These are phyloP conservation scores for Phytopythium aichiense DNA, from an alignment of 352 stramenopile genomes.

Conservation along the genomic window DNA sequence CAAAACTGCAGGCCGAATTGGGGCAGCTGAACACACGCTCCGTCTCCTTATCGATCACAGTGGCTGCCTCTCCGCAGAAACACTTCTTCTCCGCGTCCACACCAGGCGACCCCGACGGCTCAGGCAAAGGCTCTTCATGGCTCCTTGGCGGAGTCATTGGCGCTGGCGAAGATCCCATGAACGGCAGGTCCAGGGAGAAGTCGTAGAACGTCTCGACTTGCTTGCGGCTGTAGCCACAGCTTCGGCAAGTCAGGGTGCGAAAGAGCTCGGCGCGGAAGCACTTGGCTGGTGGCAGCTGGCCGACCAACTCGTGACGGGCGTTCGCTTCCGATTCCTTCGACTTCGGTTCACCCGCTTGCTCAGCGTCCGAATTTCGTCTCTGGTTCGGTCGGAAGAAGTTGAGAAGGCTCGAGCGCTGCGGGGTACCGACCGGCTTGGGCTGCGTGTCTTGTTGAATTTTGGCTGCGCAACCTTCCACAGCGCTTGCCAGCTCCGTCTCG, in stretches of 20 bases:
- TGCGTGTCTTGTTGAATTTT: conserved; percentile 12
- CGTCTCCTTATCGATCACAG: conserved; percentile 24
- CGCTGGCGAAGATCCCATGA: conserved; percentile 18
- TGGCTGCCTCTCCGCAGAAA: conserved; percentile 49
- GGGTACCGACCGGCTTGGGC: neutral
- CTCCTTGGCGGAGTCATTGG: too few species aligned
- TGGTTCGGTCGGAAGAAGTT: conserved; percentile 45
- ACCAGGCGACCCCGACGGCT: neutral
- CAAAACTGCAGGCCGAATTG: conserved; percentile 59
- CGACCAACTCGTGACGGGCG: conserved; percentile 38
- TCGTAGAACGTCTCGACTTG: conserved; percentile 83
- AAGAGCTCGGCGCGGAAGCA: conserved; percentile 77
- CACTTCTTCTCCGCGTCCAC: conserved; percentile 33
- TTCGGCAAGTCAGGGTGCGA: conserved; percentile 71
- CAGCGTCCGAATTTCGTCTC: neutral
- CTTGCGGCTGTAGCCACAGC: conserved; percentile 74
- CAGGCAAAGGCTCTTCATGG: conserved; percentile 7
- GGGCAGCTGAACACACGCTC: conserved; percentile 51
- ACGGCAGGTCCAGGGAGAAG: conserved; percentile 81
- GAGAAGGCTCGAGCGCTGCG: conserved; percentile 38
- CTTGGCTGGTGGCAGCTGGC: conserved; percentile 59
- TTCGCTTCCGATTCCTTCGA: conserved; percentile 14
- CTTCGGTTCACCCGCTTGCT: conserved; percentile 12
- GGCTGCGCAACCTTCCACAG: conserved; percentile 23
- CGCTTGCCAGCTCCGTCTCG: conserved; percentile 71